phyloP scores from a whole-genome alignment of 108 stramenopile species.

The Skeletonema potamos region DNA sequence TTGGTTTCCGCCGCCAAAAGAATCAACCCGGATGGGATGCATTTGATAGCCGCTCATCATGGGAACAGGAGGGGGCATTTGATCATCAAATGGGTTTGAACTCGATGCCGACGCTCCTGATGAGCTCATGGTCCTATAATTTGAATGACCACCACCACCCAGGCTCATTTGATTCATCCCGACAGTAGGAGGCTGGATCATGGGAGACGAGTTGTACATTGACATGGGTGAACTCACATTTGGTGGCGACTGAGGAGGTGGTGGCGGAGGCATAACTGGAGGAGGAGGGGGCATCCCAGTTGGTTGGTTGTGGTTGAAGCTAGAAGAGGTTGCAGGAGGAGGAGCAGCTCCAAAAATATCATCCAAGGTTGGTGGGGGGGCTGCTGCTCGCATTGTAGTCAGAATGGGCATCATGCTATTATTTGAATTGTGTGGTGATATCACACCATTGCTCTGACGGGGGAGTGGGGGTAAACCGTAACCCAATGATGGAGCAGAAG shows the following conservation, averaged over 20 bases:
- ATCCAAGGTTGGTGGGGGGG: constrained; percentile 37
- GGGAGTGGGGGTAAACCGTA: constrained; percentile 7
- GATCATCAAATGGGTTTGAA: constrained; percentile 34
- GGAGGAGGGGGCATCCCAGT: constrained; percentile 42
- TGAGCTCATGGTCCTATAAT: constrained; percentile 6
- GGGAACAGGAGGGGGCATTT: background rate
- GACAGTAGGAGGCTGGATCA: background rate
- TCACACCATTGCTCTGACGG: background rate
- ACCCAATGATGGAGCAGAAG: constrained; percentile 16
- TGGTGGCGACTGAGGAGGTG: constrained; percentile 14
- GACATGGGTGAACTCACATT: constrained; percentile 14
- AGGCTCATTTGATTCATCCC: background rate
- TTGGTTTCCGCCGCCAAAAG: background rate
- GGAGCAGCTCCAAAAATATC: constrained; percentile 30
- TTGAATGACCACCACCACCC: background rate
- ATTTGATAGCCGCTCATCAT: background rate
- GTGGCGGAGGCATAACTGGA: constrained; percentile 43
- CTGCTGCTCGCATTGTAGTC: constrained; percentile 18
- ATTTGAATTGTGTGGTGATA: background rate
- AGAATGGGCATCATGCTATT: constrained; percentile 25
- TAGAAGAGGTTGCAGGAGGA: background rate
- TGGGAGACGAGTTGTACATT: constrained; percentile 22
- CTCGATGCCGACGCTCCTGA: background rate
- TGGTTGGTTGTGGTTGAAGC: background rate
- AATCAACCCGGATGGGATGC: background rate